These are phyloP conservation scores for Solanum boliviense DNA, from an alignment of 257 asterid species.

Conservation along the genomic window DNA sequence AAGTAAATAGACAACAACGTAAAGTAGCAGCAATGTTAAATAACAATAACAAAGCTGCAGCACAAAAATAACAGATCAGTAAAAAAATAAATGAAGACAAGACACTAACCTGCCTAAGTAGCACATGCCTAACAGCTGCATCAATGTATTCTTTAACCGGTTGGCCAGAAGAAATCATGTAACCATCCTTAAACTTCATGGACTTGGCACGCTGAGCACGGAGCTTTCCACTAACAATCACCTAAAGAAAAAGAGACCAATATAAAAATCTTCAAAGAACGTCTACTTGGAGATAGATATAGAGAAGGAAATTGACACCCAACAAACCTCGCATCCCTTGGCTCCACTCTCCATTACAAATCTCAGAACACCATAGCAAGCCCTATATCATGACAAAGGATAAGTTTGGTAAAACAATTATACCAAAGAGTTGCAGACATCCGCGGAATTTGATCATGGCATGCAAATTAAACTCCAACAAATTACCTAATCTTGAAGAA, in stretches of 20 bases:
- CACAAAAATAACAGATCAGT: background rate
- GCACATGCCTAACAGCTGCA: conserved; percentile 57
- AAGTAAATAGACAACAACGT: background rate
- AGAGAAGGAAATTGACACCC: background rate
- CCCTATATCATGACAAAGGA: conserved; percentile 12
- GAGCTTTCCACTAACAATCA: conserved; percentile 55
- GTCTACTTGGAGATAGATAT: background rate
- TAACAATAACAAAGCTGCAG: background rate
- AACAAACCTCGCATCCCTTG: conserved; percentile 47
- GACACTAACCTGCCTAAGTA: conserved; percentile 30
- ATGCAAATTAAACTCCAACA: background rate
- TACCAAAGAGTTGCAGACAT: background rate
- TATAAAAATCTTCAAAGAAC: background rate
- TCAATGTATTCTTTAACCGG: conserved; percentile 58
- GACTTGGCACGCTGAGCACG: conserved; percentile 60
- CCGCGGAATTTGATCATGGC: background rate
- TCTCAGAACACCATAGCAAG: conserved; percentile 54
- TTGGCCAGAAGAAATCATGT: conserved; percentile 68
- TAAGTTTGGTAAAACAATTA: background rate
- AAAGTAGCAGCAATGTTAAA: background rate
- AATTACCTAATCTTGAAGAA: background rate
- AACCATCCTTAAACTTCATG: conserved; percentile 61
- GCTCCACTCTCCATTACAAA: conserved; percentile 58
- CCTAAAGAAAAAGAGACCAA: conserved; percentile 13
- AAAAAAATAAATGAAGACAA: no score